Base-by-base conservation (phyloP, 164 flowering plant genomes). In the Sextonia rubra region DNA sequence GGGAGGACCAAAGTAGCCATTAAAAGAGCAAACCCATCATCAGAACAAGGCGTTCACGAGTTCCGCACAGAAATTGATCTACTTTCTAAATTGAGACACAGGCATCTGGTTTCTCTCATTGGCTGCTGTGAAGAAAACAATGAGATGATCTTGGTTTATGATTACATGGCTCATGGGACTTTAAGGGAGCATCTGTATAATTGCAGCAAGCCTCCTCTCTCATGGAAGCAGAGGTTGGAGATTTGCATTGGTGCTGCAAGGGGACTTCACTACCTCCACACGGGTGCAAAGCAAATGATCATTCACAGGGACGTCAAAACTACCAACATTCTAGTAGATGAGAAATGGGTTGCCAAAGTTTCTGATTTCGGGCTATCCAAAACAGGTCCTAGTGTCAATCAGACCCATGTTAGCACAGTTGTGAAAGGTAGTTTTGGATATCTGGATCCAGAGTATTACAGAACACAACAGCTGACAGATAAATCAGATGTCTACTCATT, bases 1-100 rank as follows among this genome's bases (percentile, higher is more conserved):
- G 86, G 86, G 65, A 81, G 76, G 26, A 80, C 80, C 3, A 76
- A 79, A 47, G 93, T 89, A 12, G 93, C 91, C 3, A 84, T 89
- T 11, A 89, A 89, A 74, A 82, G 90, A 80, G 80, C 93, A 30
- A 89, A 87, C 77, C 93, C 91, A 1, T 82, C 85, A 60, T 87
- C 93, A 1, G 86, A 85, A 52, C 91, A 89, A 77, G 93, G 90
- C 17, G 82, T 83, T 47, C 72, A 84, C 25, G 91, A 89, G 74
- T 89, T 89, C 76, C 75, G 77, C 63, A 87, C 93, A 0, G 91
- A 89, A 70, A 74, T 74, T 12, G 76, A 74, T 66, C 68, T 74
- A 67, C 76, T 74, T 17, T 74, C 76, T 15, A 74, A 74, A 58
- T 65, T 74, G 18, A 68, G 76, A 26, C 76, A 74, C 60, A 23